Evolutionary conservation across 345 rosid species (phyloP), one percentile per base, ranked within the genome.

Genomic region (Lepidium sativum): DNA sequence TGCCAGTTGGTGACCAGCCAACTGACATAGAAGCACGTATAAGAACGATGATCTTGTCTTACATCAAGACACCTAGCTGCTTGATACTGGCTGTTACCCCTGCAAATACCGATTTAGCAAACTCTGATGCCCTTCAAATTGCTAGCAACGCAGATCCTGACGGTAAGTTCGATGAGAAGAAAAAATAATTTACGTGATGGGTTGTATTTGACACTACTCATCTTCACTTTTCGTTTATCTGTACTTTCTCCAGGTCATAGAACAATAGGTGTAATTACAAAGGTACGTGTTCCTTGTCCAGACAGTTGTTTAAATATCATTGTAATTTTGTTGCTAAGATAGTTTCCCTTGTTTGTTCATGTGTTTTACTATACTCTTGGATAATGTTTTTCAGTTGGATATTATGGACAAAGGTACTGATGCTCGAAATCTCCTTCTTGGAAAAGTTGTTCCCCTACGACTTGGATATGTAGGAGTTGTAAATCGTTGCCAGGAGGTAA

Each of bases 1-100:
- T 82, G 35, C 92, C 92, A 10, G 89, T 84, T 51, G 92, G 92
- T 17, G 92, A 84, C 50, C 92, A 86, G 66, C 89, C 89, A 0
- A 70, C 49, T 11, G 89, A 86, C 60, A 84, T 84, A 16, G 92
- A 86, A 75, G 73, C 68, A 0, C 71, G 80, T 50, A 86, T 86
- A 25, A 76, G 89, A 53, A 71, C 43, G 2, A 86, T 86, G 87
- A 79, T 86, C 45, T 70, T 81, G 82, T 55, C 76, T 23, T 38
- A 74, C 63, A 86, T 86, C 51, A 78, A 29, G 41, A 45, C 69
- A 40, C 60, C 71, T 71, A 86, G 74, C 56, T 86, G 89, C 69
- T 60, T 86, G 59, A 86, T 86, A 49, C 57, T 86, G 38, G 92
- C 92, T n/a, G 87, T 86, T 60, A 79, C 80, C 49, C 85, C 89